Base-by-base conservation (phyloP, 2,329 filamentous ascomycete species). In the Apiospora hydei region DNA sequence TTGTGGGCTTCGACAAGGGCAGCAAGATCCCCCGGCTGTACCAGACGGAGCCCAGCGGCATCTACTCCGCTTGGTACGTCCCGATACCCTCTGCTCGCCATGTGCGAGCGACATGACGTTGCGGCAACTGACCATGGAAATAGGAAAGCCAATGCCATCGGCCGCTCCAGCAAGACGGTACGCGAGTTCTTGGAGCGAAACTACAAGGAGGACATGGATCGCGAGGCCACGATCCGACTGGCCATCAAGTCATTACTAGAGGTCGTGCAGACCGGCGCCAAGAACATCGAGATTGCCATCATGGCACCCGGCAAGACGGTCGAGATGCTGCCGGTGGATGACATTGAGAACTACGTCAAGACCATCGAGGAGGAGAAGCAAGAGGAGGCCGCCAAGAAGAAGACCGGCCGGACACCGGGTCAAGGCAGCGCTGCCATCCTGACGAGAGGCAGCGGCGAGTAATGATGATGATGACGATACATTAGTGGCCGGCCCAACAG, bases 351-450 rank as follows among this genome's bases (percentile, higher is more conserved):
- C 78, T 98, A 97, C 81, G 97, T 99, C 81, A 98, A 98, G 91
- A 96, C 91, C 84, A 99, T 99, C 83, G 97, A 99, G 88, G 93
- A 95, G 79, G 97, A 99, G 89, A 99, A 99, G 90, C 95, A 98
- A 82, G 96, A 98, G 84, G 96, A 99, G 87, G 96, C 96, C 34
- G 94, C 94, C 53, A 98, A 95, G 89, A 98, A 98, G 92, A 97
- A 98, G 91, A 93, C 90, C 64, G 93, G 93, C 72, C 88, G 92
- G 77, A 89, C 90, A 74, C 89, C 91, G n/a, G 92, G 91, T 72
- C 90, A 88, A 69, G 91, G 91, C 67, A 91, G 85, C 77, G 91
- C 93, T 24, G 89, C 94, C 61, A 94, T 96, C 79, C 87, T 94
- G 80, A 95, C 94, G 83, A 85, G 91, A 86, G 83, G 85, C 80